A percentile compares a stretch with the other conserved stretches of the same genome.
Conservation (phyloP, 176 grass and related monocot genomes). For the Miscanthus lutarioriparius region DNA sequence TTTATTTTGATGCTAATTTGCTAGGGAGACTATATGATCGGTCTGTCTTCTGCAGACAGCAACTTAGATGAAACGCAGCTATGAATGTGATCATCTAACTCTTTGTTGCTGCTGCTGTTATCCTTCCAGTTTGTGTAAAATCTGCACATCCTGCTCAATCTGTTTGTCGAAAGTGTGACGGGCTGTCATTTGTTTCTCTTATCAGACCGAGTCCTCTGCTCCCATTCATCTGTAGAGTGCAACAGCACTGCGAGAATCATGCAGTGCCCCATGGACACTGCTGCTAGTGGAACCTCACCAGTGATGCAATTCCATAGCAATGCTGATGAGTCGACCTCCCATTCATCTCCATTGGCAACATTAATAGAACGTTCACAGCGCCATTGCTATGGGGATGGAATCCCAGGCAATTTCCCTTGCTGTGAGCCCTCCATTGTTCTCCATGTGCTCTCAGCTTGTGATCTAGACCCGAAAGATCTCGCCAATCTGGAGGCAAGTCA, state of each 20-base stretch:
- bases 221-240: neutral
- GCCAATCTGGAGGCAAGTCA: conserved; percentile 69
- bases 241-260: conserved; percentile 36
- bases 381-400: conserved; percentile 48
- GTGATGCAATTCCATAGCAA: conserved; percentile 49
- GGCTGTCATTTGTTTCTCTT: conserved; percentile 4
- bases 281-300: conserved; percentile 32
- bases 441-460: conserved; percentile 56
- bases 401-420: conserved; percentile 54
- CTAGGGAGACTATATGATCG: neutral
- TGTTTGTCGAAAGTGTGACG: neutral
- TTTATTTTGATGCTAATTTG: neutral
- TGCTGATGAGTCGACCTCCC: conserved; percentile 39
- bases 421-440: conserved; percentile 59
- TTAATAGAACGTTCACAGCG: conserved; percentile 34
- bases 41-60: neutral
- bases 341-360: conserved; percentile 27
- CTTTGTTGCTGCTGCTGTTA: neutral
- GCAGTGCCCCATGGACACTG: conserved; percentile 51
- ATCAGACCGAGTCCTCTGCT: conserved; percentile 15
- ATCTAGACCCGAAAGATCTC: conserved; percentile 63
- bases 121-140: neutral
- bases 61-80: neutral
- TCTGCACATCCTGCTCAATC: neutral
- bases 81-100: conserved; percentile 3